Evolutionary conservation across 2,329 filamentous ascomycete genomes (phyloP).

Genomic region (Ophiostoma triangulosporum): DNA sequence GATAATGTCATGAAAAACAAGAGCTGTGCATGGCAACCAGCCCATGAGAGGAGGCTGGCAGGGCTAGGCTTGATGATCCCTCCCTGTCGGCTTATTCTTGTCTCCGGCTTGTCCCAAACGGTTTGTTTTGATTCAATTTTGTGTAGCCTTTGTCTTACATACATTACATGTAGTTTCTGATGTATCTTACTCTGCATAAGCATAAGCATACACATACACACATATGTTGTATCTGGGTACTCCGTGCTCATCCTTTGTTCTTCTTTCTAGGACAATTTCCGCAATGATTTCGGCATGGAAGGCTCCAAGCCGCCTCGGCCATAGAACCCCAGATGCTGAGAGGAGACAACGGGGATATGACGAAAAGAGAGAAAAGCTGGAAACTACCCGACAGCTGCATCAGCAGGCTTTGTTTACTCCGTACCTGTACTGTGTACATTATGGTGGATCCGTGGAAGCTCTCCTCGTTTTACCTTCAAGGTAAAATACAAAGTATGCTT

Average conservation of each 20-base stretch:
- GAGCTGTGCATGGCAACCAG: conserved; percentile 10
- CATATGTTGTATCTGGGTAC: no score
- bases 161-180: no score
- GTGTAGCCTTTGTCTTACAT: no score
- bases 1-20: conserved; percentile 5
- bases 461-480: not conserved
- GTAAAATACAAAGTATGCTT: no score
- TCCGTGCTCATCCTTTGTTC: no score
- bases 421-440: no score
- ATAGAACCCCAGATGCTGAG: not conserved
- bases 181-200: no score
- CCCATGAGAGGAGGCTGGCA: not conserved
- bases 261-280: no score
- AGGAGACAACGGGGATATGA: not conserved
- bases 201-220: no score
- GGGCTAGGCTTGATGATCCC: conserved; percentile 1
- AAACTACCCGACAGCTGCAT: not conserved
- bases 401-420: conserved; percentile 6
- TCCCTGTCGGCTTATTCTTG: not conserved
- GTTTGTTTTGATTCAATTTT: not conserved
- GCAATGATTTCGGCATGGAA: no score
- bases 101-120: not conserved
- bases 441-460: conserved; percentile 2
- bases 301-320: no score
- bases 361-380: not conserved